Base-by-base conservation (phyloP, 345 rosid species). In the Carallia pectinifolia region DNA sequence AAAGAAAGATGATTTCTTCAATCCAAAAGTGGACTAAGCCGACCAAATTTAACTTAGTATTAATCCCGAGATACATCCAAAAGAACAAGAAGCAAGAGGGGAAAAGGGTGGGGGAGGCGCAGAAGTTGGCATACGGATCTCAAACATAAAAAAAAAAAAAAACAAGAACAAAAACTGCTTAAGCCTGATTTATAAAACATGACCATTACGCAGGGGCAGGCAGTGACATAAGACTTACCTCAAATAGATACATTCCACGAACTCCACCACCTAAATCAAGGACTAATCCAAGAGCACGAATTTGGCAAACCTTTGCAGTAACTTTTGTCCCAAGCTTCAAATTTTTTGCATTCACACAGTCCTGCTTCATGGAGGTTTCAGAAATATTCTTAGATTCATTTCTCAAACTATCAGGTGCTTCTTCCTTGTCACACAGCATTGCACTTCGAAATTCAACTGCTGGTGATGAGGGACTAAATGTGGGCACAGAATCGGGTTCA, bases 251-350 rank as follows among this genome's bases (percentile, higher is more conserved):
- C 97, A 92, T 91, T 67, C 96, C 99, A 58, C 85, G 97, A 72
- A 92, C 76, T 74, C 84, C 96, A 82, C 90, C 85, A 67, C 97
- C 97, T 89, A 95, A 77, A 74, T 95, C 97, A 80, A 90, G 97
- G 77, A 90, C 96, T 59, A 95, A 81, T 66, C 99, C 99, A 62
- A 44, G 91, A 0, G 85, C 54, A 44, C 95, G 92, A 70, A 90
- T 74, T 82, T 90, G 86, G 73, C 72, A 68, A 58, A 92, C 85
- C 81, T 83, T 87, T 56, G 96, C 96, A 16, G 79, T 65, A 62
- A 83, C 71, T 80, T 85, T 86, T 48, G 84, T 81, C 75, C 92
- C 97, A 65, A 92, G 67, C 82, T 89, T 89, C 84, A 95, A 79
- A 8, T 72, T 82, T 71, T 75, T 75, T 15, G 88, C 75, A 66